Percentiles rank a stretch among this genome's conserved stretches.
These are phyloP conservation scores for Podaxis pistillaris DNA, from an alignment of 768 basidiomycete species.

Conservation along the genomic window DNA sequence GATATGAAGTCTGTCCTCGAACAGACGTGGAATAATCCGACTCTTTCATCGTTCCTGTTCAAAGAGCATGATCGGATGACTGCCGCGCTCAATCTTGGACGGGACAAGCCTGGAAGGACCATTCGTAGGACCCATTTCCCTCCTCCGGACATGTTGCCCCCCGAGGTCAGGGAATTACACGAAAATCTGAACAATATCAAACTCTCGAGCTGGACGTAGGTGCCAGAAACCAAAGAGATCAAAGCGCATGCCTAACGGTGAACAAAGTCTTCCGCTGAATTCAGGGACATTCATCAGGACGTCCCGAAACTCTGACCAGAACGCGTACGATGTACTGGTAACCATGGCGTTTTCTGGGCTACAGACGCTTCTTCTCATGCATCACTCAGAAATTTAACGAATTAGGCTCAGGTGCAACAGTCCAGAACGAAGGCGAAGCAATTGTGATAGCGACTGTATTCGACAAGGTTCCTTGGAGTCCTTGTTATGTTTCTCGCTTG, in stretches of 20 bases:
- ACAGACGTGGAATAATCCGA: conserved; percentile 52
- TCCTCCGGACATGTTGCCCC: conserved; percentile 37
- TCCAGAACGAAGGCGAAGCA: conserved; percentile 32
- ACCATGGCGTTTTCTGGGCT: conserved; percentile 11
- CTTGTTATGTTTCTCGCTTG: conserved; percentile 53
- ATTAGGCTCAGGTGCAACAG: neutral
- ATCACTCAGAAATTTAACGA: conserved; percentile 20
- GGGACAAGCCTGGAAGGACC: conserved; percentile 28
- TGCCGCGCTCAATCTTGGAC: conserved; percentile 26
- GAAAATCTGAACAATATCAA: conserved; percentile 47
- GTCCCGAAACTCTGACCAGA: conserved; percentile 65
- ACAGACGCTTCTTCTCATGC: neutral
- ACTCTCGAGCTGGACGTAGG: conserved; percentile 65
- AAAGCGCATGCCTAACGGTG: neutral
- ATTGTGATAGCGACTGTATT: conserved; percentile 62
- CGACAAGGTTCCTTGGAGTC: conserved; percentile 59
- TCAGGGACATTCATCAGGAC: conserved; percentile 56
- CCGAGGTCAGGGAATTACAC: conserved; percentile 50
- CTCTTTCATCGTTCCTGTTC: conserved; percentile 53
- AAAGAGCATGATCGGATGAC: conserved; percentile 52
- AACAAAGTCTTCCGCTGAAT: conserved; percentile 3
- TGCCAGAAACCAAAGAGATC: neutral
- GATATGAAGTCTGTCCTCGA: conserved; percentile 46
- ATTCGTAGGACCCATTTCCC: conserved; percentile 31
- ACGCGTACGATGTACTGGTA: conserved; percentile 48